These are phyloP conservation scores for Pistacia atlantica DNA, from an alignment of 345 rosid genomes.

Conservation along the genomic window DNA sequence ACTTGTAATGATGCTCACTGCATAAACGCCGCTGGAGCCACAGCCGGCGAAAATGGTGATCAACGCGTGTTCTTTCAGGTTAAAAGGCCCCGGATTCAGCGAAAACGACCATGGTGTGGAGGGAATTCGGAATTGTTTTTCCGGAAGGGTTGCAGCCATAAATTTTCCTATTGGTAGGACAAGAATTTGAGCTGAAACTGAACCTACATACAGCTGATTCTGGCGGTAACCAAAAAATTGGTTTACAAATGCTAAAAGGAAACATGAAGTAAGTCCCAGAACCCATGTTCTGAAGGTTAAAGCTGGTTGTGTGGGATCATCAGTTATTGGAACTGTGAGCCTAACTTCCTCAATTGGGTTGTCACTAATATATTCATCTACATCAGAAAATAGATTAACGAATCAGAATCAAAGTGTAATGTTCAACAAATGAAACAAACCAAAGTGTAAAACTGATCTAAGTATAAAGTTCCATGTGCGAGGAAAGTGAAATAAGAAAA, in stretches of 20 bases:
- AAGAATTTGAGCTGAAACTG: conserved; percentile 14
- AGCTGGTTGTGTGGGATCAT: background rate
- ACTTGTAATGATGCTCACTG: conserved; percentile 45
- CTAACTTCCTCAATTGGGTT: conserved; percentile 21
- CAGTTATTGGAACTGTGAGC: conserved; percentile 3
- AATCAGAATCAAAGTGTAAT: background rate
- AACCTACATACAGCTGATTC: background rate
- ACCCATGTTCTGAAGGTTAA: conserved; percentile 16
- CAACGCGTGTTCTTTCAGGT: conserved; percentile 55
- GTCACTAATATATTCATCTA: conserved; percentile 1
- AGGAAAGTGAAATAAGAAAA: too few relatives aligned
- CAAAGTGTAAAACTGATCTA: too few relatives aligned
- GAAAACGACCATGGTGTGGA: conserved; percentile 45
- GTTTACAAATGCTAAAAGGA: conserved; percentile 9
- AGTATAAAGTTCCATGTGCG: too few relatives aligned
- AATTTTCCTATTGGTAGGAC: conserved; percentile 17
- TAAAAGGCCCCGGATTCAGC: conserved; percentile 66
- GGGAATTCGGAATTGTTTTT: conserved; percentile 24
- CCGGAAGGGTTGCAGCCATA: conserved; percentile 43
- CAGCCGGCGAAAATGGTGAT: conserved; percentile 57
- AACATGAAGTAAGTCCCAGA: conserved; percentile 13
- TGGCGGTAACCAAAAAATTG: conserved; percentile 15
- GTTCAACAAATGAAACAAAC: too few relatives aligned
- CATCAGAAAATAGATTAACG: background rate
- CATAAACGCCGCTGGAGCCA: conserved; percentile 43